Evolutionary conservation across 2,329 filamentous ascomycete species (phyloP).

Genomic region (Fusarium annulatum): DNA sequence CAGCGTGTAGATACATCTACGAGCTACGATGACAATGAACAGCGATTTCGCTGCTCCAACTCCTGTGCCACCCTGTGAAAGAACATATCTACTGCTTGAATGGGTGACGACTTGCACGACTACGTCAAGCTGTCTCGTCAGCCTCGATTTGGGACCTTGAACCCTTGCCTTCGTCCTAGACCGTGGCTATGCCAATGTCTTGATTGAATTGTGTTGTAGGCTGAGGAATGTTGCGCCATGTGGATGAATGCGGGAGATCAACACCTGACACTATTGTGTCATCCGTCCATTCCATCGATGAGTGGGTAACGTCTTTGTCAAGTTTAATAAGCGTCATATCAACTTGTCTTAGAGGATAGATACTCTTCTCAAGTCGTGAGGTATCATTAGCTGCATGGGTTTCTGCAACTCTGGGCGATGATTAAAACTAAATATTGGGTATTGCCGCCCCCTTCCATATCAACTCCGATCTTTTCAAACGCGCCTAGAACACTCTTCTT

Average conservation of each 20-base stretch:
- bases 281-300: neutral
- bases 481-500: neutral
- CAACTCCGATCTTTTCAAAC: neutral
- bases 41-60: constrained; percentile 25
- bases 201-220: neutral
- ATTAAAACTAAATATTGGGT: constrained; percentile 9
- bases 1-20: constrained; percentile 35
- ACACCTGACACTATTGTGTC: neutral
- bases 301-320: neutral
- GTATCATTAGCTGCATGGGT: neutral
- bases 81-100: neutral
- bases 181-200: neutral
- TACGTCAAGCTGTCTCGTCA: neutral
- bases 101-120: neutral
- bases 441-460: neutral
- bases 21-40: constrained; percentile 44
- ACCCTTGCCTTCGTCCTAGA: neutral
- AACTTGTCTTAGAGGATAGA: neutral
- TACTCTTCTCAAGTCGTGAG: neutral
- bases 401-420: neutral
- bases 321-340: neutral
- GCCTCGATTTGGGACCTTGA: neutral
- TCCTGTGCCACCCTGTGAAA: neutral
- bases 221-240: constrained; percentile 5
- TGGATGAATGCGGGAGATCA: neutral